These are phyloP conservation scores for Physcomitrellopsis africana DNA, from an alignment of 225 moss, liverwort and hornwort genomes.

Conservation along the genomic window DNA sequence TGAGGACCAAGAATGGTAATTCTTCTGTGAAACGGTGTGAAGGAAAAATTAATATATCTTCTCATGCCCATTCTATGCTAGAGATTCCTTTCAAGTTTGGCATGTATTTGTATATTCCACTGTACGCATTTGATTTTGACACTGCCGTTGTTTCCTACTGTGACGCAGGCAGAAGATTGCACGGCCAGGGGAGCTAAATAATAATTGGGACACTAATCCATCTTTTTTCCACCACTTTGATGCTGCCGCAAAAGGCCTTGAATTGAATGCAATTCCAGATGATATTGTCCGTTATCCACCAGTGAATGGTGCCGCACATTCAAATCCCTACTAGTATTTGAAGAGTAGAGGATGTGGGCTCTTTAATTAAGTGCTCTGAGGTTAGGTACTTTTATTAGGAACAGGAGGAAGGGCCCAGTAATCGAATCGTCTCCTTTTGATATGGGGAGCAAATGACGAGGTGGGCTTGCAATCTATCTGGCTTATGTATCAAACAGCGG, in stretches of 20 bases:
- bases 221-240: slow-evolving; percentile 92
- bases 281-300: slow-evolving; percentile 64
- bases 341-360: slow-evolving; percentile 24
- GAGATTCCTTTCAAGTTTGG: not conserved
- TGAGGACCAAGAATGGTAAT: slow-evolving; percentile 93
- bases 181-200: slow-evolving; percentile 80
- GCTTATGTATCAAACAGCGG: no score
- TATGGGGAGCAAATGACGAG: not conserved
- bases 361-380: slow-evolving; percentile 15
- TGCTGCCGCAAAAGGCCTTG: slow-evolving; percentile 59
- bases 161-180: slow-evolving; percentile 80
- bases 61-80: not conserved
- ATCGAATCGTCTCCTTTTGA: slow-evolving; percentile 18
- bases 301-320: slow-evolving; percentile 43
- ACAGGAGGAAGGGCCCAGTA: slow-evolving; percentile 15
- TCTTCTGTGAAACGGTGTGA: slow-evolving; percentile 11
- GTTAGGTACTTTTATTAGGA: slow-evolving; percentile 17
- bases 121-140: not conserved
- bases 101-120: not conserved
- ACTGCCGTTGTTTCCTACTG: slow-evolving; percentile 12
- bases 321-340: slow-evolving; percentile 43
- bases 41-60: not conserved
- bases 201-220: slow-evolving; percentile 76
- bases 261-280: slow-evolving; percentile 64
- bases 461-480: no score